phyloP scores from a whole-genome alignment of 1,139 yeast species.

The Lizanozyma gosingica region DNA sequence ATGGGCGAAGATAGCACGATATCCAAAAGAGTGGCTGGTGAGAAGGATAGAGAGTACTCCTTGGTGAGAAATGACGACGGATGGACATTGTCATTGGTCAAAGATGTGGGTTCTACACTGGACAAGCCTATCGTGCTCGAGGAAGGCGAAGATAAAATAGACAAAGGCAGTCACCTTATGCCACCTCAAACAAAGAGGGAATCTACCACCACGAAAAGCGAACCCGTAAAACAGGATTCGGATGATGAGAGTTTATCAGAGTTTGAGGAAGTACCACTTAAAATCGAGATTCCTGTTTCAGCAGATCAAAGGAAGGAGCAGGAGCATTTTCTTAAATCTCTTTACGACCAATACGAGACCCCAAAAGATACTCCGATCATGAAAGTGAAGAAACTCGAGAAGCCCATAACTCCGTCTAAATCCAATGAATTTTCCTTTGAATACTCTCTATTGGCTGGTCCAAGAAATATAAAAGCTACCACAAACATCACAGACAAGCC shows the following conservation, averaged over 20 bases:
- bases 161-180: background rate
- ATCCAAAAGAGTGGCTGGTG: conserved; percentile 72
- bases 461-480: background rate
- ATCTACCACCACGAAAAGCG: conserved; percentile 2
- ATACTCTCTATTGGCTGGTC: background rate
- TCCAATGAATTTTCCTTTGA: background rate
- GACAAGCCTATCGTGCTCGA: conserved; percentile 37
- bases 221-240: conserved; percentile 10
- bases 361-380: too few species aligned
- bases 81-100: conserved; percentile 68
- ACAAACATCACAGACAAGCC: too few species aligned
- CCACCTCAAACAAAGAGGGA: too few species aligned
- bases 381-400: too few species aligned
- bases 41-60: conserved; percentile 67
- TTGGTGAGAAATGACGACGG: conserved; percentile 75
- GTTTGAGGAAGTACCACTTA: conserved; percentile 15
- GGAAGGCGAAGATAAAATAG: conserved; percentile 8
- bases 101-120: conserved; percentile 26
- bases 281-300: background rate
- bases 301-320: background rate
- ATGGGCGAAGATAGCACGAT: conserved; percentile 50
- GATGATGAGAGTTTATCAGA: conserved; percentile 15
- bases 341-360: background rate
- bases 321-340: background rate
- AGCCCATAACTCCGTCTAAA: too few species aligned